Evolutionary conservation across 768 basidiomycete genomes (phyloP), one percentile per base, ranked within the genome.

Genomic region (Pleurotus citrinopileatus): DNA sequence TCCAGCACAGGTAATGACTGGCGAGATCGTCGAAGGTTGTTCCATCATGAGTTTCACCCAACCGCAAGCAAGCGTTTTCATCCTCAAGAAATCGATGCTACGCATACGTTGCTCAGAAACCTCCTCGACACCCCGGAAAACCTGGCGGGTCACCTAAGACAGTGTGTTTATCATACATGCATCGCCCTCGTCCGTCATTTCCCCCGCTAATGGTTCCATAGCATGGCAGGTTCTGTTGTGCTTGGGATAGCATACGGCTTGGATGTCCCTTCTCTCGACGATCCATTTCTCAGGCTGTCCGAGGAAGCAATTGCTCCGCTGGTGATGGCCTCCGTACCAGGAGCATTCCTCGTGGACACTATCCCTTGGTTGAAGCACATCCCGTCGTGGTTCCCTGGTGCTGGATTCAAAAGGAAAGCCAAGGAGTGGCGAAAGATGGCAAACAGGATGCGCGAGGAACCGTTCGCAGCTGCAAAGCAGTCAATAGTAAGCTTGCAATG

Each of bases 191-290:
- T 64, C 38, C 51, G 43, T 15, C n/a, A n/a, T 4, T 26, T 28
- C 3, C 19, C 43, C 10, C 29, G 13, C 20, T 25, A 25, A 10
- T 23, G 15, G 13, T 13, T 13, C 28, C 27, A 3, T 26, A 75
- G 73, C 29, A 59, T 64, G 53, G 60, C 68, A 2, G 67, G 66
- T 13, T 62, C 70, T 3, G 55, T 73, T 23, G 68, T 74, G n/a
- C 62, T 79, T 47, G 68, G 67, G 28, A 59, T 74, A 7, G 61
- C 67, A 0, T 78, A 80, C 37, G 77, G 77, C 0, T 73, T 76
- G 53, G 60, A 70, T 13, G 65, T 72, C 12, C 54, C 67, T 53
- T 57, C 67, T 1, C 63, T 57, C 20, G 57, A 72, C 0, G 77
- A 79, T 50, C 70, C 65, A 13, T 70, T 75, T 53, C 58, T 75